Evolutionary conservation across 2,329 filamentous ascomycete genomes (phyloP).

Genomic region (Sclerotinia subarctica): DNA sequence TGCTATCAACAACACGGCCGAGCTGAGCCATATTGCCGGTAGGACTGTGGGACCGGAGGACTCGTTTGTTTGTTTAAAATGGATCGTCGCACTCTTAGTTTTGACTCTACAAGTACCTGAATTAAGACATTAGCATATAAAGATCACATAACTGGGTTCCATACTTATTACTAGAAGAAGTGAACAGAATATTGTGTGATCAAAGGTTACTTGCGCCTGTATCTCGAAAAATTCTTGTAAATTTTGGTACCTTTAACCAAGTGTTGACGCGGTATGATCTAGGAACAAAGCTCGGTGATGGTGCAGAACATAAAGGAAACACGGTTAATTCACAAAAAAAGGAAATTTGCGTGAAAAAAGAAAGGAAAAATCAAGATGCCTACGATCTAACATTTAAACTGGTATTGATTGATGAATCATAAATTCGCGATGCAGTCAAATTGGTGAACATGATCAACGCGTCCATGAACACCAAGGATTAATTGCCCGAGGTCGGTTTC

Average conservation of each 20-base stretch:
- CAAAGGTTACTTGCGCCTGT: neutral
- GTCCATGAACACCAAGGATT: conserved; percentile 11
- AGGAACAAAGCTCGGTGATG: neutral
- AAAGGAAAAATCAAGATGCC: neutral
- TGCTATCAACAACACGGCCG: conserved; percentile 23
- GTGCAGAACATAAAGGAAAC: neutral
- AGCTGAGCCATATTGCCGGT: neutral
- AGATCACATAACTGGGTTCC: neutral
- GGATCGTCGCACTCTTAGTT: neutral
- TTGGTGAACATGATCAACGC: conserved; percentile 7
- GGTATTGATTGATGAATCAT: neutral
- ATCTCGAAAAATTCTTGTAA: neutral
- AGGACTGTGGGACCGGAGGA: neutral
- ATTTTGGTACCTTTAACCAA: neutral
- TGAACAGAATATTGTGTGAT: neutral
- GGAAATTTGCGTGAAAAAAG: neutral
- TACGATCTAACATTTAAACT: neutral
- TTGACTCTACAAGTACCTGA: neutral
- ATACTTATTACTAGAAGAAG: neutral
- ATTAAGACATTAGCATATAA: neutral
- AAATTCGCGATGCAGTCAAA: neutral
- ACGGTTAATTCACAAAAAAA: neutral
- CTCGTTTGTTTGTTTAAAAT: neutral
- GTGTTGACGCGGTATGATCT: neutral
- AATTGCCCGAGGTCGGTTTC: conserved; percentile 6